A percentile compares a stretch with the other conserved stretches of the same genome.
These are phyloP conservation scores for Antrodiella citrinella DNA, from an alignment of 768 basidiomycete species.

Conservation along the genomic window DNA sequence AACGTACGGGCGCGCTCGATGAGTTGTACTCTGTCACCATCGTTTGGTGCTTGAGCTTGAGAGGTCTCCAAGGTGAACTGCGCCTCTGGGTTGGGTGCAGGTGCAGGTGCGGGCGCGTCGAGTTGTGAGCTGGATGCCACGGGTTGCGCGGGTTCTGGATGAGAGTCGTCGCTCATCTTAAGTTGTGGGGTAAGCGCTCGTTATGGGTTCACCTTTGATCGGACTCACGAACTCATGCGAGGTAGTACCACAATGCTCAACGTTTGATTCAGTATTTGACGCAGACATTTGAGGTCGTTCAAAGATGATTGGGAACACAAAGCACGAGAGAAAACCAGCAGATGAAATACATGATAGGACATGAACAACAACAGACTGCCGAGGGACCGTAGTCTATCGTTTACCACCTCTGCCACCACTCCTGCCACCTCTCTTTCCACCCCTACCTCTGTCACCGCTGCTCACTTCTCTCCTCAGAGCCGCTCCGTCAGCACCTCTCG, in stretches of 20 bases:
- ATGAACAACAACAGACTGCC: neutral
- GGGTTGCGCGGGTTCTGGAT: neutral
- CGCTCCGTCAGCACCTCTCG: constrained; percentile 57
- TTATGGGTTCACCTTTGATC: neutral
- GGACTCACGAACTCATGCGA: too few relatives aligned
- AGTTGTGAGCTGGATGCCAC: neutral
- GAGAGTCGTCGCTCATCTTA: neutral
- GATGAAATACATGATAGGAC: neutral
- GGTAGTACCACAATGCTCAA: too few relatives aligned
- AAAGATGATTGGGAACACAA: too few relatives aligned
- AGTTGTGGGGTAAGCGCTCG: neutral
- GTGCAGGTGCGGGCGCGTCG: neutral
- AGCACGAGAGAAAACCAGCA: neutral
- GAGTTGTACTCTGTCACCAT: constrained; percentile 16
- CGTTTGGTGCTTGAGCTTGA: neutral
- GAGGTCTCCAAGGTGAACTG: neutral
- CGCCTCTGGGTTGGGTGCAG: neutral
- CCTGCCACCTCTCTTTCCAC: too few relatives aligned
- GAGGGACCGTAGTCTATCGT: neutral
- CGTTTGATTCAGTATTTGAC: too few relatives aligned
- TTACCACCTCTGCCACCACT: neutral
- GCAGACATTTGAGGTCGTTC: too few relatives aligned
- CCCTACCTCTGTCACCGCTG: neutral
- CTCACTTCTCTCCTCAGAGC: constrained; percentile 39
- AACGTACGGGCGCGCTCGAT: constrained; percentile 51